Evolutionary conservation across 176 grass and related monocot species (phyloP).

Genomic region (Aegilops umbellulata): DNA sequence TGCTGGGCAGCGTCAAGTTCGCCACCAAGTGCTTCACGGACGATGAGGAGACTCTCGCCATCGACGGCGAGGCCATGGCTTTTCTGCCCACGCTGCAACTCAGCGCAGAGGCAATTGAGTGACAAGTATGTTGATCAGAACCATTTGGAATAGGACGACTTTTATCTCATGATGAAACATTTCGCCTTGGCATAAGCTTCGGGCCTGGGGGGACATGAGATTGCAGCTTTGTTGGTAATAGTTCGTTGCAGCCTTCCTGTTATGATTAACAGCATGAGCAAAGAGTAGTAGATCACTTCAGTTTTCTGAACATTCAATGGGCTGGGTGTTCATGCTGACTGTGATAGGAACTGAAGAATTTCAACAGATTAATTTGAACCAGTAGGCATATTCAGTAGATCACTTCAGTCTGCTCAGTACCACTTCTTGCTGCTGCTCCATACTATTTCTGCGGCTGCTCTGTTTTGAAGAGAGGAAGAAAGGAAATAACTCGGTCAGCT

Average conservation of each 20-base stretch:
- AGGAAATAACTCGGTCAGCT: no score
- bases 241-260: not conserved
- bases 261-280: not conserved
- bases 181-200: no score
- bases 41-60: conserved; percentile 19
- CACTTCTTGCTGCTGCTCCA: no score
- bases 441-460: no score
- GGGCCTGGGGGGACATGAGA: no score
- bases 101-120: not conserved
- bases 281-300: not conserved
- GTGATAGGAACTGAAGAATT: not conserved
- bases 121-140: not conserved
- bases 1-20: conserved; percentile 52
- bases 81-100: conserved; percentile 48
- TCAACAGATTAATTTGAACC: no score
- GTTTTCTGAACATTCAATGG: not conserved
- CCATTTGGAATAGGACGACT: no score
- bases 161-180: no score
- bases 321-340: not conserved
- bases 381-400: no score
- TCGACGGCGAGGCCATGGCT: conserved; percentile 60
- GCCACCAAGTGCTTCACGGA: conserved; percentile 63
- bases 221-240: not conserved
- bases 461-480: no score
- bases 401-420: no score